These are phyloP conservation scores for Chromera velia DNA, from an alignment of 73 alveolate genomes.

Conservation along the genomic window DNA sequence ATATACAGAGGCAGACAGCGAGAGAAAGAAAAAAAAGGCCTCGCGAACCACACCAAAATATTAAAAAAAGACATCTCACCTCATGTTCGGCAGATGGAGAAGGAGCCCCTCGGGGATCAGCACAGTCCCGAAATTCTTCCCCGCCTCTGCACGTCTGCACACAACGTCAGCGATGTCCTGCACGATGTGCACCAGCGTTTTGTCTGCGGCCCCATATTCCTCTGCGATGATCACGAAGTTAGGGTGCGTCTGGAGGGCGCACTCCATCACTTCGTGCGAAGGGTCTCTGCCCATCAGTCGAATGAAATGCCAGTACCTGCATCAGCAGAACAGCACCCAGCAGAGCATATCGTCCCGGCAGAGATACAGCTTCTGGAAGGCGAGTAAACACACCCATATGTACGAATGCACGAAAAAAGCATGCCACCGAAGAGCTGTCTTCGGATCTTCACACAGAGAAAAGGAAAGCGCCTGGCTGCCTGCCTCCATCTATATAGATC, in stretches of 20 bases:
- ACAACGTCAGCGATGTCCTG: conserved; percentile 57
- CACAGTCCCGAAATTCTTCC: conserved; percentile 63
- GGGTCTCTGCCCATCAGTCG: conserved; percentile 83
- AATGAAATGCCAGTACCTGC: conserved; percentile 75
- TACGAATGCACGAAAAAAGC: too few relatives aligned
- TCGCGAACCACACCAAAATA: too few relatives aligned
- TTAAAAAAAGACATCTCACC: too few relatives aligned
- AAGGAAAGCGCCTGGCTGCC: too few relatives aligned
- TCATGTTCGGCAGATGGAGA: conserved; percentile 60
- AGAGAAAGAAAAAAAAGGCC: too few relatives aligned
- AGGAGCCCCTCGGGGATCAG: conserved; percentile 75
- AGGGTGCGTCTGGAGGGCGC: conserved; percentile 73
- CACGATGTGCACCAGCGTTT: conserved; percentile 58
- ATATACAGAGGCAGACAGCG: conserved; percentile 33
- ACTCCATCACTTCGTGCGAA: conserved; percentile 59
- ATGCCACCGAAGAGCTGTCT: too few relatives aligned
- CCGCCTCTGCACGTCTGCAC: conserved; percentile 50
- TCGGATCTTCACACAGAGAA: too few relatives aligned
- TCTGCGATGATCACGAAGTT: conserved; percentile 64
- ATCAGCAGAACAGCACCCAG: conserved; percentile 66
- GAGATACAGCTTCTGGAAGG: too few relatives aligned
- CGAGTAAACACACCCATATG: too few relatives aligned
- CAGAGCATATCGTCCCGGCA: too few relatives aligned
- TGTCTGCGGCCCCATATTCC: conserved; percentile 56
- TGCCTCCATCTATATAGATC: too few relatives aligned